Evolutionary conservation across 108 stramenopile genomes (phyloP), one percentile per base, ranked within the genome.

Genomic region (Phaeodactylum tricornutum): DNA sequence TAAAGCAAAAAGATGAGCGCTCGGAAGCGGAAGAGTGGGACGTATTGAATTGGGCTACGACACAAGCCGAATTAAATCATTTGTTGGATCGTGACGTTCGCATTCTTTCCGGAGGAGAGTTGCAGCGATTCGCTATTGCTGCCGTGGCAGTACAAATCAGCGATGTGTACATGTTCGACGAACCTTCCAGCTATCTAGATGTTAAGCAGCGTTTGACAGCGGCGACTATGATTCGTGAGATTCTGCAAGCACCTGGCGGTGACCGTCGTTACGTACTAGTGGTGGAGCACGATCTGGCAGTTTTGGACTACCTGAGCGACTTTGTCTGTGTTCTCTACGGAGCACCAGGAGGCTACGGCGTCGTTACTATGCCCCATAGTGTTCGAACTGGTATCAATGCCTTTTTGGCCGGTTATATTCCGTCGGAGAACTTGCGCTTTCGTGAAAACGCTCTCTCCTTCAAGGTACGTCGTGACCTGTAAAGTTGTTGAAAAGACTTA

Each of bases 91-190:
- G 98, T 28, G 91, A 96, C 20, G 84, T 99, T 35, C 72, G 74
- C 0, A 85, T 94, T 40, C 62, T 99, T 43, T 87, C 84, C 25
- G 98, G 98, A 29, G 98, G 98, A 12, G 98, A 99, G 71, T 62
- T 99, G 47, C 98, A 99, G 73, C 83, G 98, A 16, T 99, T 98
- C 66, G 96, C 96, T 11, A 98, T 97, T 63, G 86, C 85, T 23
- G 80, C 82, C 7, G 92, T 94, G 44, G 82, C 81, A 6, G 84
- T 95, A 6, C 92, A 95, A 55, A 38, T 61, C n/a, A 72, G 80
- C 35, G 96, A 99, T 67, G 96, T 97, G 14, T 99, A 99, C 81
- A 96, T 99, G 96, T 97, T 98, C 71, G 98, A 99, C 64, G 98
- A 99, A 61, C 98, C 98, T 0, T 93, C 90, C 16, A 92, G 86